Conservation (phyloP, 208 protist species). For the Histomonas meleagridis region DNA sequence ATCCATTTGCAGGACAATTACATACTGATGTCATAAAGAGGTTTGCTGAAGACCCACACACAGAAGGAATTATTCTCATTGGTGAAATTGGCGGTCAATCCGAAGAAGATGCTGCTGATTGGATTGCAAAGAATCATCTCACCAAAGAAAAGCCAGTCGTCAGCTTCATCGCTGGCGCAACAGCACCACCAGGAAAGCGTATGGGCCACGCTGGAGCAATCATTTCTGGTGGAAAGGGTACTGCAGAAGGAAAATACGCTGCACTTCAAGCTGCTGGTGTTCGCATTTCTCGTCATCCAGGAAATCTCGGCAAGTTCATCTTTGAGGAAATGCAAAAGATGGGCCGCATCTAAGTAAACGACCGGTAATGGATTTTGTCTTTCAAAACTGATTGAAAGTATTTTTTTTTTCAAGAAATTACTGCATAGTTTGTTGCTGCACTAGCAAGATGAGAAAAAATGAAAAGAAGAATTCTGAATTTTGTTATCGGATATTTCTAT, state of each 20-base stretch:
- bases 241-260: constrained; percentile 79
- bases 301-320: constrained; percentile 31
- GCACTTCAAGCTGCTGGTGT: constrained; percentile 33
- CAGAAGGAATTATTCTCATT: constrained; percentile 70
- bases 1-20: constrained; percentile 98
- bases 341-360: constrained; percentile 1
- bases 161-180: constrained; percentile 86
- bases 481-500: too few relatives aligned
- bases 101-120: constrained; percentile 90
- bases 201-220: constrained; percentile 92
- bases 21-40: constrained; percentile 89
- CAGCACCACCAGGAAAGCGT: constrained; percentile 81
- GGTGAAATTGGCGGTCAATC: constrained; percentile 92
- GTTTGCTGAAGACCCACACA: constrained; percentile 86
- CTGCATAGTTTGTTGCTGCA: too few relatives aligned
- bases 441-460: too few relatives aligned
- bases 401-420: too few relatives aligned
- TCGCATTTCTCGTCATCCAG: constrained; percentile 17
- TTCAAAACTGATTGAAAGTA: too few relatives aligned
- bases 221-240: constrained; percentile 78
- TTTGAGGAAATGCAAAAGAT: constrained; percentile 32
- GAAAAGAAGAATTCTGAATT: too few relatives aligned
- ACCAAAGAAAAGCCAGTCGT: constrained; percentile 62
- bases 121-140: constrained; percentile 69
- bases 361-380: too few relatives aligned